Evolutionary conservation across 768 basidiomycete species (phyloP), one percentile per base, ranked within the genome.

Genomic region (Trametes cubensis): DNA sequence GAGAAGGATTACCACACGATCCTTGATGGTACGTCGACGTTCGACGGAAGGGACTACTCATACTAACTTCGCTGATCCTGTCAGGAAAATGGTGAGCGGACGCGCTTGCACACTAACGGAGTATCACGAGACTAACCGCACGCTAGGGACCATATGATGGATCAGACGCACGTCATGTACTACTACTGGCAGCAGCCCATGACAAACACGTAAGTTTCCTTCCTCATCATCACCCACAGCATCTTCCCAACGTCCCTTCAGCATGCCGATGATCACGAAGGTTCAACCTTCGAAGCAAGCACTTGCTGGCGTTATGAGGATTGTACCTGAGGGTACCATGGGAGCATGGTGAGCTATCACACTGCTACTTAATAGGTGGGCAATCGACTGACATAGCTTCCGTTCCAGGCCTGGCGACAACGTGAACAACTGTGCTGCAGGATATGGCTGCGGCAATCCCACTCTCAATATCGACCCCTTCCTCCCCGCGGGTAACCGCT

Each of bases 111-210:
- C 25, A n/a, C 18, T 18, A 34, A 10, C 45, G 14, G 26, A 18
- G 23, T 11, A 10, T 15, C 57, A 18, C n/a, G 8, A 4, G 15
- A 44, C 17, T 64, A 52, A 54, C 23, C 10, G 5, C 46, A 42
- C 14, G 13, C 21, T 20, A 70, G 70, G 72, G 63, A 67, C 47
- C 69, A 70, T 67, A 88, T 89, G 82, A 87, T 90, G 84, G 85
- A 87, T 68, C 87, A 88, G 69, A 86, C 86, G n/a, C 86, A 84
- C 72, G 69, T 85, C 58, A 81, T 82, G 57, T 88, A 86, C 64
- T 83, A 80, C 64, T 88, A 90, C 72, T 88, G 87, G 85, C 88
- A 90, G 61, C 86, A 87, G 67, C 87, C 87, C 5, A 84, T 84
- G 82, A 78, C 80, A 18, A 84, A 89, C 72, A 82, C 82, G 80